phyloP scores from a whole-genome alignment of 768 basidiomycete genomes.

The Symmetrospora coprosmae region DNA sequence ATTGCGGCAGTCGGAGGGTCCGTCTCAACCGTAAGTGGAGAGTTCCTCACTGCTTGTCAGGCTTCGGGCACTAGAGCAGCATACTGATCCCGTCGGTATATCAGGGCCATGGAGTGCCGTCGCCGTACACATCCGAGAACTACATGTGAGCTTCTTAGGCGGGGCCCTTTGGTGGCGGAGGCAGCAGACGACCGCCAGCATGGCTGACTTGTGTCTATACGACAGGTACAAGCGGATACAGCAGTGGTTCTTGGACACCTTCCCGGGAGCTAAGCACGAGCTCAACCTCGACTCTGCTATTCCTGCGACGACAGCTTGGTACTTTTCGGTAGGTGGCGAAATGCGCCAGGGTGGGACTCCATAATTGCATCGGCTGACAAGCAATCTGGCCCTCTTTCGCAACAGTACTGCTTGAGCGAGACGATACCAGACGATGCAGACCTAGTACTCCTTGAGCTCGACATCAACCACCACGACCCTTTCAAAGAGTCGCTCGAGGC shows the following conservation, averaged over 20 bases:
- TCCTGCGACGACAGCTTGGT: constrained; percentile 14
- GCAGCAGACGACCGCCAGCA: background rate
- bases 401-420: constrained; percentile 14
- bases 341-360: background rate
- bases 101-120: background rate
- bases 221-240: constrained; percentile 2
- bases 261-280: background rate
- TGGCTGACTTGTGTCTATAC: no score
- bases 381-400: background rate
- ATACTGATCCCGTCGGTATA: background rate
- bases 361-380: background rate
- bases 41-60: background rate
- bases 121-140: background rate
- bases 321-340: background rate
- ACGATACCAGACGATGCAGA: constrained; percentile 12
- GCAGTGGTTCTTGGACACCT: background rate
- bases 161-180: background rate
- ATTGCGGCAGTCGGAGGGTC: constrained; percentile 27
- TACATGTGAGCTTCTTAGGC: constrained; percentile 10
- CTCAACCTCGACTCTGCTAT: background rate
- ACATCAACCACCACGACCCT: constrained; percentile 11
- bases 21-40: constrained; percentile 7
- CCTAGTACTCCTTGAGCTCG: constrained; percentile 11
- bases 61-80: background rate
- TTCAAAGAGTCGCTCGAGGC: background rate